Base-by-base conservation (phyloP, 2,329 filamentous ascomycete species). In the Leptographium procerum region DNA sequence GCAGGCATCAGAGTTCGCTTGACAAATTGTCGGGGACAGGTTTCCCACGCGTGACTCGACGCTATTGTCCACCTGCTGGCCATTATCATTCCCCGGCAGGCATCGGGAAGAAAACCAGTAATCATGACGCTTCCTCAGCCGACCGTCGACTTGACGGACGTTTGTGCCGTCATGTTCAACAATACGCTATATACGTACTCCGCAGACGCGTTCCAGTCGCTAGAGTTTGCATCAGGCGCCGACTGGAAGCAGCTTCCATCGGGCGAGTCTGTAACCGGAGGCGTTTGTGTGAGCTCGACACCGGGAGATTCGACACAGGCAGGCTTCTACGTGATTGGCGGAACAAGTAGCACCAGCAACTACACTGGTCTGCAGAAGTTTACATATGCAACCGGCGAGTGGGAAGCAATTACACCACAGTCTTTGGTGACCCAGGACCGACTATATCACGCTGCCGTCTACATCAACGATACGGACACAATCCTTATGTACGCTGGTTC, bases 141-240 rank as follows among this genome's bases (percentile, higher is more conserved):
- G 56, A 75, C 81, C 57, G 79, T 84, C 68, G 76, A 85, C 62
- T 75, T 96, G 69, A 81, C 84, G 70, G 84, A 86, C 71, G 85
- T 89, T 67, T 97, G 92, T 73, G 90, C 91, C 59, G 83, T 87
- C 67, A 80, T 96, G 61, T 78, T 89, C 75, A 78, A 91, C 68
- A 85, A 91, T 70, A 90, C 85, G 14, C 82, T 97, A 57, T 97
- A 95, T 74, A 85, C 88, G 52, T 95, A 89, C 70, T 89, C 89
- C 7, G 73, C 83, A 10, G 73, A 82, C 52, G 88, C 84, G 31
- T 91, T 97, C 66, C 82, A 91, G 69, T 87, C 87, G 10, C 72
- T 97, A 63, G 72, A 78, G 14, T 73, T 97, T 62, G 73, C 81
- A 62, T 72, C 84, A 63, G 87, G 87, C 55, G 87, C 84, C 54